phyloP scores from a whole-genome alignment of 805 yeast species.

The Hanseniaspora occidentalis region DNA sequence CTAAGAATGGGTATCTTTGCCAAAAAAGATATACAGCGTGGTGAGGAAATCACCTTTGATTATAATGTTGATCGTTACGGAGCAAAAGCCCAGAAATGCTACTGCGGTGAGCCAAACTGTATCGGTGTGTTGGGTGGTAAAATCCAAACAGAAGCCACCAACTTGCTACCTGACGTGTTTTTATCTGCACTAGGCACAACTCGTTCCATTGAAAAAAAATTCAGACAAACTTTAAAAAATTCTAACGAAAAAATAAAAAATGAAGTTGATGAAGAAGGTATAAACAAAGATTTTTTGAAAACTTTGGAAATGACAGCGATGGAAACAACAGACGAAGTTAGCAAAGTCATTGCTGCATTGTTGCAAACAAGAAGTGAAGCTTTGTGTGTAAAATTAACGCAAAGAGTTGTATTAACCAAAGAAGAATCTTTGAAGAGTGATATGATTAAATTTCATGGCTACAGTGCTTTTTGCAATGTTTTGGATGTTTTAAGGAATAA shows the following conservation, averaged over 20 bases:
- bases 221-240: slow-evolving; percentile 41
- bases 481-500: slow-evolving; percentile 17
- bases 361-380: slow-evolving; percentile 62
- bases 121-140: slow-evolving; percentile 92
- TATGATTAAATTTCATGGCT: slow-evolving; percentile 75
- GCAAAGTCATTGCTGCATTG: slow-evolving; percentile 68
- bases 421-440: slow-evolving; percentile 39
- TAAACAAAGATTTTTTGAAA: slow-evolving; percentile 54
- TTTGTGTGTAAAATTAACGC: slow-evolving; percentile 53
- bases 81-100: slow-evolving; percentile 86
- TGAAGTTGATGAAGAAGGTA: slow-evolving; percentile 39
- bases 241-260: slow-evolving; percentile 37
- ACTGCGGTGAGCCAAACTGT: slow-evolving; percentile 89
- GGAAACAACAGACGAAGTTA: slow-evolving; percentile 41
- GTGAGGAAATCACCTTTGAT: slow-evolving; percentile 76
- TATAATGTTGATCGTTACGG: slow-evolving; percentile 96
- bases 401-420: slow-evolving; percentile 40
- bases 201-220: slow-evolving; percentile 48
- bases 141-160: slow-evolving; percentile 87
- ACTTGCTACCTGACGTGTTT: slow-evolving; percentile 67
- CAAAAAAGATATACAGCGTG: slow-evolving; percentile 51
- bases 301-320: slow-evolving; percentile 42
- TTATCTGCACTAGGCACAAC: slow-evolving; percentile 79
- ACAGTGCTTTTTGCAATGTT: slow-evolving; percentile 58
- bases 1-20: slow-evolving; percentile 92